Conservation (phyloP, 108 stramenopile species). For the Cyclotella distinguenda region DNA sequence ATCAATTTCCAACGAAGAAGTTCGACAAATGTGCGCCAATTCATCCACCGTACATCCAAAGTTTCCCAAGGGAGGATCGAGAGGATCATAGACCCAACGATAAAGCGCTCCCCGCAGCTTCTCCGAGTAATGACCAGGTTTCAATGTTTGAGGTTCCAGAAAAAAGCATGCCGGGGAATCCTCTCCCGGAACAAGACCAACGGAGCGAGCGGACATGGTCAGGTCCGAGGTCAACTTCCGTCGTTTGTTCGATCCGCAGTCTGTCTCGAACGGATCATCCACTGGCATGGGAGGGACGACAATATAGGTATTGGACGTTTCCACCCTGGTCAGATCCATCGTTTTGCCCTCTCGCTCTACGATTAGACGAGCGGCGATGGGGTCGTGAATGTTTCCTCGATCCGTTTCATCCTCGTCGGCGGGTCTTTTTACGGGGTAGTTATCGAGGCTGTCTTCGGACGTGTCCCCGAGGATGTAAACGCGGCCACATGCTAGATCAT, state of each 20-base stretch:
- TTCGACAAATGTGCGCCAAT: conserved; percentile 37
- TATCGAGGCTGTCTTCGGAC: conserved; percentile 5
- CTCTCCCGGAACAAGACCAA: conserved; percentile 35
- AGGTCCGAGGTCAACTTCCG: not conserved
- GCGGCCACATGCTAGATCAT: conserved; percentile 16
- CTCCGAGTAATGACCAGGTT: conserved; percentile 25
- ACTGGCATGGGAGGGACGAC: conserved; percentile 31
- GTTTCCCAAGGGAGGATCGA: conserved; percentile 21
- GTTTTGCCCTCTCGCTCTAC: conserved; percentile 38
- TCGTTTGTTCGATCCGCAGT: conserved; percentile 6
- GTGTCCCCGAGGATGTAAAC: conserved; percentile 38
- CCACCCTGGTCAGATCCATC: conserved; percentile 38
- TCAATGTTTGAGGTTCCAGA: conserved; percentile 18
- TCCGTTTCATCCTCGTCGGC: not conserved
- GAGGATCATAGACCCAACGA: conserved; percentile 38
- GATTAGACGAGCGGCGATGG: conserved; percentile 34
- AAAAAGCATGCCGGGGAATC: conserved; percentile 42
- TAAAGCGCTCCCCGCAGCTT: conserved; percentile 15
- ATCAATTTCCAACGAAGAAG: conserved; percentile 27
- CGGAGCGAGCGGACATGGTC: conserved; percentile 37
- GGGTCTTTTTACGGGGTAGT: not conserved
- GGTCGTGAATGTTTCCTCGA: conserved; percentile 18
- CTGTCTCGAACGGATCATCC: not conserved
- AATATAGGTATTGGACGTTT: conserved; percentile 46
- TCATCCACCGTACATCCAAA: conserved; percentile 32